Evolutionary conservation across 2,329 filamentous ascomycete species (phyloP), one percentile per base, ranked within the genome.

Genomic region (Leptographium lundbergii): DNA sequence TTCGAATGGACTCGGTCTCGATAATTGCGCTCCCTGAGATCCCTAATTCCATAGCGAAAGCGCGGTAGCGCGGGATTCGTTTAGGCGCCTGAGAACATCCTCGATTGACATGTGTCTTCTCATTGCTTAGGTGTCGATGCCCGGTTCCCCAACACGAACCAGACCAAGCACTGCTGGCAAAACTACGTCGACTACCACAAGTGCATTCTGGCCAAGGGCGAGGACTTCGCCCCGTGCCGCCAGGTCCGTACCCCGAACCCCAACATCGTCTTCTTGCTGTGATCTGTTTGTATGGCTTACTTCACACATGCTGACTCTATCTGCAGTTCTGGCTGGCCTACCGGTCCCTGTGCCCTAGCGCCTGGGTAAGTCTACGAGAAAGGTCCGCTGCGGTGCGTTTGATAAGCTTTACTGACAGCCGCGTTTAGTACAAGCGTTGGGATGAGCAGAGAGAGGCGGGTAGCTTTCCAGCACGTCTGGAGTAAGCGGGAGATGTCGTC

Each of bases 171-270:
- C 85, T 99, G 94, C 89, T 99, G 94, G 94, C 95, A 99, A 77
- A 99, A 99, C 85, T 99, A 99, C 79, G 94, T 99, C 80, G 94
- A 99, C 78, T 97, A 99, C 84, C 89, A 99, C 86, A 99, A 99
- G 85, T 99, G 94, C 82, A 91, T 96, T 77, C 81, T 87, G 73
- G 92, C 91, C 78, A 97, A 97, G 85, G 92, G 92, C 77, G 92
- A 97, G 81, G 91, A 96, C 73, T 97, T 97, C 76, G 87, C 89
- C 69, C 92, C 92, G 66, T 97, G 92, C 88, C 87, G 86, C 71
- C 91, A 96, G 87, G 91, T 96, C 86, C 66, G 74, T 60, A n/a
- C n/a, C 2, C 1, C 6, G 24, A 27, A 17, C 17, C 6, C 13
- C 4, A 13, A 14, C 17, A 5, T 45, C 19, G 5, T 45, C 10